Conservation (phyloP, 495 filamentous ascomycete species). For the Xylaria scruposa region DNA sequence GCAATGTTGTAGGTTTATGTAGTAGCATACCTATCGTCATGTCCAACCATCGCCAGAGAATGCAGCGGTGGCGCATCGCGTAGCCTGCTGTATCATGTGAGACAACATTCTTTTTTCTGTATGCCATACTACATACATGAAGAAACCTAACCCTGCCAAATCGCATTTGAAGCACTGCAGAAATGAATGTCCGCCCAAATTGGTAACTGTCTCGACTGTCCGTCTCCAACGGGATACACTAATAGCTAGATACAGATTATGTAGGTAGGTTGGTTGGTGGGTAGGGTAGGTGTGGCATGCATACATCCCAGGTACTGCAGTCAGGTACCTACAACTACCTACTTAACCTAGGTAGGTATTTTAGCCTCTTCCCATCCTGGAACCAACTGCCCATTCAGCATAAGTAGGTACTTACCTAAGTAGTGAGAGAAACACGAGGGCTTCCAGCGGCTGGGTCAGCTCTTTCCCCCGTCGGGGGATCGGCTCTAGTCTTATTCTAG, state of each 20-base stretch:
- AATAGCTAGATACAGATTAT: background rate
- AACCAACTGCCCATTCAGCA: slow-evolving; percentile 1
- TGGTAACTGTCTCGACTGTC: background rate
- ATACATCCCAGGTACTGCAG: background rate
- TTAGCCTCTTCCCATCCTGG: slow-evolving; percentile 15
- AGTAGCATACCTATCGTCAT: background rate
- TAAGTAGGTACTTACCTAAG: too few relatives aligned
- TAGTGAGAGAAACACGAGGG: slow-evolving; percentile 25
- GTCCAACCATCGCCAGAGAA: slow-evolving; percentile 3
- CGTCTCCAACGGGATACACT: background rate
- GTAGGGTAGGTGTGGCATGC: background rate
- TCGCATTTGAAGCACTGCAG: background rate
- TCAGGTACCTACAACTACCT: background rate
- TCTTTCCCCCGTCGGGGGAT: slow-evolving; percentile 13
- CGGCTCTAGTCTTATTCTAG: slow-evolving; percentile 19
- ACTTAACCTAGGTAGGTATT: slow-evolving; percentile 3
- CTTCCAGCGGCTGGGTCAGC: slow-evolving; percentile 25
- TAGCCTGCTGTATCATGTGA: slow-evolving; percentile 25
- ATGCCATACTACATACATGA: background rate
- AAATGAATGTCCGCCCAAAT: background rate
- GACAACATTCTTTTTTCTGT: slow-evolving; percentile 9
- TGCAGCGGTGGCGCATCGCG: slow-evolving; percentile 15
- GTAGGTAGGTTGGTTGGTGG: background rate
- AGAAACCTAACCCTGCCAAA: slow-evolving; percentile 9
- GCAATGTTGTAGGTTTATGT: background rate